Conservation (phyloP, 768 basidiomycete genomes). For the Mycena kentingensis region DNA sequence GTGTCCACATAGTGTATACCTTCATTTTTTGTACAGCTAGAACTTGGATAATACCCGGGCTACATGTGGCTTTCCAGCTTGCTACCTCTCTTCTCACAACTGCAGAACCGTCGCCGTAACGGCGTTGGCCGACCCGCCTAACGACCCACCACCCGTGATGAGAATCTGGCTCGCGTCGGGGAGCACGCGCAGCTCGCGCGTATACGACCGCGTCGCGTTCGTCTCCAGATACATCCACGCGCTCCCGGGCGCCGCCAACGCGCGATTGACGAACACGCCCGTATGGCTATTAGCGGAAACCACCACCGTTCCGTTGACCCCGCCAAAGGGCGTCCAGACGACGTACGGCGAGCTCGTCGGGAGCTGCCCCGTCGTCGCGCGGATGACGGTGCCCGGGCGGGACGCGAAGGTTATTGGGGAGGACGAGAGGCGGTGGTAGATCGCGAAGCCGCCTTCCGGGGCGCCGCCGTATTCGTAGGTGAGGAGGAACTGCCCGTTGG, state of each 20-base stretch:
- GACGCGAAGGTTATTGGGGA: constrained; percentile 20
- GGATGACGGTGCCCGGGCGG: constrained; percentile 9
- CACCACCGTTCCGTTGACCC: constrained; percentile 21
- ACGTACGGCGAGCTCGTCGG: constrained; percentile 20
- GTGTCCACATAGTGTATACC: too few species aligned
- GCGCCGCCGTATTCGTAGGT: constrained; percentile 24
- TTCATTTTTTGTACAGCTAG: too few species aligned
- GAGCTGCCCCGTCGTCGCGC: constrained; percentile 15
- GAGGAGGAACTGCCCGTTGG: constrained; percentile 23
- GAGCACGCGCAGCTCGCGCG: constrained; percentile 18
- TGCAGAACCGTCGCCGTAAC: constrained; percentile 21
- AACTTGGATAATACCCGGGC: too few species aligned
- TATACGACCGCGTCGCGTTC: constrained; percentile 20
- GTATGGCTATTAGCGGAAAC: constrained; percentile 22
- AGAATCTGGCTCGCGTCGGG: constrained; percentile 16
- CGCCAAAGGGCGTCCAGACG: constrained; percentile 23
- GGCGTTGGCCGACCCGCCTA: constrained; percentile 20
- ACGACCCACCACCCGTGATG: constrained; percentile 20
- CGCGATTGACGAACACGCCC: constrained; percentile 22
- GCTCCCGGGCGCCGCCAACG: constrained; percentile 15
- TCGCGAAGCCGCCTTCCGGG: constrained; percentile 13
- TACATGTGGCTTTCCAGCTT: too few species aligned
- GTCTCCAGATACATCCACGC: constrained; percentile 22
- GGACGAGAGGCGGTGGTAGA: constrained; percentile 19
- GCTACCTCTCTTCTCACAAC: too few species aligned